Conservation (phyloP, 2,329 filamentous ascomycete genomes). For the Sarocladium kiliense region DNA sequence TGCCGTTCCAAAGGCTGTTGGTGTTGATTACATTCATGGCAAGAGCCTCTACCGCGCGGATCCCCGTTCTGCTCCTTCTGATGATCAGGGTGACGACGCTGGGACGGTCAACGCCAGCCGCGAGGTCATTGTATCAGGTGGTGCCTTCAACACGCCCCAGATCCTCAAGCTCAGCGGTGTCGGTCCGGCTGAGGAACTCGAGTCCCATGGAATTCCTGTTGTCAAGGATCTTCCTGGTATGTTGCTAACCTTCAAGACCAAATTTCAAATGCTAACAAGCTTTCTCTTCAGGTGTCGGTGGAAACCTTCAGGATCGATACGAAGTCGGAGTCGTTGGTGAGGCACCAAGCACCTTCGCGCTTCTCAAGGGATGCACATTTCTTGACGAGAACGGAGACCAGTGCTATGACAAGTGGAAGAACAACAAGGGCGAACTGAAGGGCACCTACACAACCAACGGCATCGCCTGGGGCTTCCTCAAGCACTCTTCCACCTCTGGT, state of each 20-base stretch:
- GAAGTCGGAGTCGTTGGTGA: constrained; percentile 16
- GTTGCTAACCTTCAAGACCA: background rate
- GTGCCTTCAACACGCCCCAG: constrained; percentile 30
- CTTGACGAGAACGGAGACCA: constrained; percentile 22
- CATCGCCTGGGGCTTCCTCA: constrained; percentile 42
- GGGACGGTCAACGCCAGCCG: constrained; percentile 9
- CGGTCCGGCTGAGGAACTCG: constrained; percentile 25
- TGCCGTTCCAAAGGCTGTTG: constrained; percentile 28
- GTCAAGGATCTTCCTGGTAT: constrained; percentile 43
- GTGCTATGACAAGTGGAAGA: constrained; percentile 25
- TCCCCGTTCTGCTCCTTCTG: constrained; percentile 24
- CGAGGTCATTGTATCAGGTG: constrained; percentile 25
- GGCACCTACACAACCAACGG: constrained; percentile 40
- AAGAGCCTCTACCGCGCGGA: constrained; percentile 35
- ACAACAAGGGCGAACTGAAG: constrained; percentile 16
- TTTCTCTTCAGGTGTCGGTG: too few species aligned
- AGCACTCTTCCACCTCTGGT: constrained; percentile 28
- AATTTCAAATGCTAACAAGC: too few species aligned
- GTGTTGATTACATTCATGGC: constrained; percentile 33
- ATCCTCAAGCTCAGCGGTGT: constrained; percentile 32
- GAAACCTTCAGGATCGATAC: constrained; percentile 13
- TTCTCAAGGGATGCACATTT: constrained; percentile 21
- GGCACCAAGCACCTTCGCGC: constrained; percentile 17
- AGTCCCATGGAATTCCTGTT: constrained; percentile 39
- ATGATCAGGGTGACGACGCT: background rate